Base-by-base conservation (phyloP, 2,329 filamentous ascomycete genomes). In the Neofusicoccum sp. region DNA sequence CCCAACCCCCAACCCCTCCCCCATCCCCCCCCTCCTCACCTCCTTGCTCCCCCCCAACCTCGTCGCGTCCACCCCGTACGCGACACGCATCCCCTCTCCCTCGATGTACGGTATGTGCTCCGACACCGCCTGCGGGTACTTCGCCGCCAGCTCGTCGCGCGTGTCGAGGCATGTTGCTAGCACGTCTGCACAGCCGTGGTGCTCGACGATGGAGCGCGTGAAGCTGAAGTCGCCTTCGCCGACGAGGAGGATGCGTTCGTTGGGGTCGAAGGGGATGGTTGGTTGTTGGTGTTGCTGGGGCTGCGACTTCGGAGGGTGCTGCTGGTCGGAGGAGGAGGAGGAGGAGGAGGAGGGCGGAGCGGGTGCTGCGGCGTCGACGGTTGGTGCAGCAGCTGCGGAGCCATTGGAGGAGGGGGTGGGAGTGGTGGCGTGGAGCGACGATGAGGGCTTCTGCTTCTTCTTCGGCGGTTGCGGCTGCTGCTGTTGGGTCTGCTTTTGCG, bases 191-290 rank as follows among this genome's bases (percentile, higher is more conserved):
- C 86, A 90, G 65, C 79, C 81, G 75, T 91, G 88, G 68, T 88
- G 80, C 58, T 81, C 74, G 57, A 88, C 80, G 2, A 93, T 80
- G 1, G 85, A 87, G 30, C 83, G 82, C 11, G 89, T 84, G 72
- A 92, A 93, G 71, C 88, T 91, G 70, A 95, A 85, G 74, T 96
- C 90, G 65, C 86, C 90, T 71, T 95, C 90, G 68, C 90, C 90
- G 56, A 93, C 77, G 2, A 93, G 83, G 6, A 95, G 84, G 64
- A 93, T 91, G 67, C 82, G 78, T 65, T 92, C 85, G 67, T 83
- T 76, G 40, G 83, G 77, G 26, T 80, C 73, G 74, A 93, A 93
- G 14, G 90, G 90, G 24, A 93, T 86, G 3, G 78, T 83, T 9
- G 26, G 54, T 30, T 63, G 63, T 63, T 28, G 44, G n/a, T 31